Conservation (phyloP, 2,329 filamentous ascomycete genomes). For the Ophiocordyceps camponoti-saundersi region DNA sequence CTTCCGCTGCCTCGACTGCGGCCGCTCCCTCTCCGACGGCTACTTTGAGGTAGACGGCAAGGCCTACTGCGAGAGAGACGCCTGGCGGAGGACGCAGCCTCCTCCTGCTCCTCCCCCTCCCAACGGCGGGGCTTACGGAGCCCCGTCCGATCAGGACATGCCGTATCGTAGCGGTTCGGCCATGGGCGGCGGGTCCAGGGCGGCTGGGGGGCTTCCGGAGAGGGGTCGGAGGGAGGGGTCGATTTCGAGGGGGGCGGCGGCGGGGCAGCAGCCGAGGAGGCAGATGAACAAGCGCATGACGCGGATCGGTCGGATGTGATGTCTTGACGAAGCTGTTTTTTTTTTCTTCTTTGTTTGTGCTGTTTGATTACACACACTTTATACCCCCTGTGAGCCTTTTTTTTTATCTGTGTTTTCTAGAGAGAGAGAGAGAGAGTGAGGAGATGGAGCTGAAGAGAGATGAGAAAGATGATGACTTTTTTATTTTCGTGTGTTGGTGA, state of each 20-base stretch:
- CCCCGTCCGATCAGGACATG: neutral
- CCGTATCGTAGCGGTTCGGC: neutral
- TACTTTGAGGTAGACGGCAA: conserved; percentile 78
- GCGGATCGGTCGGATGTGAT: conserved; percentile 23
- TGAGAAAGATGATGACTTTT: too few species aligned
- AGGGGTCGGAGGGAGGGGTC: neutral
- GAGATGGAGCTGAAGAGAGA: too few species aligned
- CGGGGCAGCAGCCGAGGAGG: conserved; percentile 9
- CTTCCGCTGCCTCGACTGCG: conserved; percentile 71
- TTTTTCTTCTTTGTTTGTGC: neutral
- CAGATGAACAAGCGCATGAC: conserved; percentile 48
- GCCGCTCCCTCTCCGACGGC: conserved; percentile 56
- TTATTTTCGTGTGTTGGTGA: too few species aligned
- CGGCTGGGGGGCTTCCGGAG: conserved; percentile 1
- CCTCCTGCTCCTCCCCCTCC: conserved; percentile 1
- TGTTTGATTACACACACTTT: neutral
- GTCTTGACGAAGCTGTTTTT: neutral
- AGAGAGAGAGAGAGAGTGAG: too few species aligned
- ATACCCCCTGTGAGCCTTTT: too few species aligned
- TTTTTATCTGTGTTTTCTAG: too few species aligned
- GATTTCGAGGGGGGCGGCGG: neutral
- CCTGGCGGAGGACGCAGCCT: conserved; percentile 37
- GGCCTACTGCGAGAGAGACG: conserved; percentile 78
- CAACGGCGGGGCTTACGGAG: neutral
- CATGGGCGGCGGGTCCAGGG: conserved; percentile 3